Percentiles rank a stretch among this genome's conserved stretches.
phyloP scores from a whole-genome alignment of 2,329 filamentous ascomycete species.

The Plenodomus tracheiphilus region DNA sequence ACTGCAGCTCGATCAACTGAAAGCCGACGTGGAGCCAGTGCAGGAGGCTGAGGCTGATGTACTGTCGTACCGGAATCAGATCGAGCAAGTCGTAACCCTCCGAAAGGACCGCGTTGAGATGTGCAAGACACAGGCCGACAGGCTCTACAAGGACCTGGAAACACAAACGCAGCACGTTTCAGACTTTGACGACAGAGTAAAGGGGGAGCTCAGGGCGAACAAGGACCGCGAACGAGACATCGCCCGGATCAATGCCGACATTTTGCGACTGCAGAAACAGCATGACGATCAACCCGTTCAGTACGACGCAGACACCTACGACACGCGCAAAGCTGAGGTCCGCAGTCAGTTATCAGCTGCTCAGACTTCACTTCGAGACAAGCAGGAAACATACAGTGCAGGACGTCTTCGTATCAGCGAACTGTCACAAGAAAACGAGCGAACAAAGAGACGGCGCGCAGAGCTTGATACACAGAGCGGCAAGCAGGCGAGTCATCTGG shows the following conservation, averaged over 20 bases:
- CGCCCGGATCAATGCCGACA: constrained; percentile 48
- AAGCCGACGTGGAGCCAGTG: constrained; percentile 67
- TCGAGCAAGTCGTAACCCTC: constrained; percentile 60
- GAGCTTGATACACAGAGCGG: constrained; percentile 42
- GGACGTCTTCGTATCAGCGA: constrained; percentile 9
- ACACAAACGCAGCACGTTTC: constrained; percentile 45
- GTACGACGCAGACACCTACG: constrained; percentile 72
- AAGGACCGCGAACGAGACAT: constrained; percentile 41
- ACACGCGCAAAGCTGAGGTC: constrained; percentile 69
- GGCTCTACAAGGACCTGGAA: constrained; percentile 40
- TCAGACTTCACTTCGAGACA: constrained; percentile 46
- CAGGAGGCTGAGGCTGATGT: constrained; percentile 71
- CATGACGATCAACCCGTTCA: constrained; percentile 64
- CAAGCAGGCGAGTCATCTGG: constrained; percentile 62
- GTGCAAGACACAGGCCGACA: constrained; percentile 58
- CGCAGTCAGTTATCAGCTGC: constrained; percentile 54
- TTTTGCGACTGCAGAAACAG: constrained; percentile 66
- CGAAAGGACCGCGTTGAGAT: constrained; percentile 59
- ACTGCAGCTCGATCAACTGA: constrained; percentile 61
- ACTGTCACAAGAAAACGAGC: constrained; percentile 35
- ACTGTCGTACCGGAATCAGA: constrained; percentile 63
- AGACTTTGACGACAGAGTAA: constrained; percentile 48
- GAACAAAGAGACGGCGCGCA: constrained; percentile 11
- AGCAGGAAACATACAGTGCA: constrained; percentile 46
- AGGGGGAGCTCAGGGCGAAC: constrained; percentile 48